phyloP scores from a whole-genome alignment of 2,329 filamentous ascomycete genomes.

The Keithomyces neogunnii region DNA sequence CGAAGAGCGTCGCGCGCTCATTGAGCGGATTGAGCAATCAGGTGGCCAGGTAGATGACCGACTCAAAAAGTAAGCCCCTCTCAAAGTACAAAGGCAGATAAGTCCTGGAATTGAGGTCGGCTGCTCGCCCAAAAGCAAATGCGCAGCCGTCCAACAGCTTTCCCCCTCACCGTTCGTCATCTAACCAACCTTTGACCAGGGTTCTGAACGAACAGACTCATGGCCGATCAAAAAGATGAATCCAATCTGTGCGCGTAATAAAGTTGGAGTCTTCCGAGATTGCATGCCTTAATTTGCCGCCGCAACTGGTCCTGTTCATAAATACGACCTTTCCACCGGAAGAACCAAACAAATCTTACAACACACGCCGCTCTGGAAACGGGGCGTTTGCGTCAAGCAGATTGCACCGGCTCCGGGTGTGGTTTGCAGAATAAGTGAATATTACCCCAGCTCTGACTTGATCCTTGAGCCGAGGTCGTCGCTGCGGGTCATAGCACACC shows the following conservation, averaged over 20 bases:
- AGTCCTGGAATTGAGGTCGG: background rate
- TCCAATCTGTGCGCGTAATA: background rate
- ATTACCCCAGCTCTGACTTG: background rate
- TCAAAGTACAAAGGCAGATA: background rate
- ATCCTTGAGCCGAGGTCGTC: background rate
- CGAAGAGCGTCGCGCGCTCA: constrained; percentile 46
- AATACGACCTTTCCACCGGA: background rate
- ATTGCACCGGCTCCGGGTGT: background rate
- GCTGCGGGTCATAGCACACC: background rate
- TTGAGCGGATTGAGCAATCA: constrained; percentile 48
- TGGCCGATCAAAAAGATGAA: constrained; percentile 5
- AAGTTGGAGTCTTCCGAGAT: background rate
- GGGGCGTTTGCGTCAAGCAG: background rate
- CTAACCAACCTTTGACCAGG: constrained; percentile 4
- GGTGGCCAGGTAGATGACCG: constrained; percentile 48
- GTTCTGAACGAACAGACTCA: constrained; percentile 9
- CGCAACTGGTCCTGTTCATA: too few species aligned
- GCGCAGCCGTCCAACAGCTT: background rate
- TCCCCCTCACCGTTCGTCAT: background rate
- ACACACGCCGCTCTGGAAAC: background rate
- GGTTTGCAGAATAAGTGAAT: background rate
- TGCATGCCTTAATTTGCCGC: background rate
- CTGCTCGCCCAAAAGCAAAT: background rate
- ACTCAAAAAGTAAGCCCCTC: constrained; percentile 29
- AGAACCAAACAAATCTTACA: background rate